A percentile compares a stretch with the other conserved stretches of the same genome.
phyloP scores from a whole-genome alignment of 768 basidiomycete species.

The Russula compacta region DNA sequence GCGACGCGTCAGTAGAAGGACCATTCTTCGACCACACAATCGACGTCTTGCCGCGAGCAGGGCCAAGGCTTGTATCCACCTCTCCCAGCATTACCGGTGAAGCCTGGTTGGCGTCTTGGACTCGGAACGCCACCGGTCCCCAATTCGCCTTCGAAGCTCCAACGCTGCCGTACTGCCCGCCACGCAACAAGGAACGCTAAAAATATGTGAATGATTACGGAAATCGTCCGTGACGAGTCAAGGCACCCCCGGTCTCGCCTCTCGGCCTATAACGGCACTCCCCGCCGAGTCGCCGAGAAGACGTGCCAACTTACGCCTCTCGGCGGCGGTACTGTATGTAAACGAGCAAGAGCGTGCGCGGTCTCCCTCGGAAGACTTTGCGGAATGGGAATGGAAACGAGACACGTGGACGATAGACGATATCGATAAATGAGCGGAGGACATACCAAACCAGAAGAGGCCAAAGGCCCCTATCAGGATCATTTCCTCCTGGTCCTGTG shows the following conservation, averaged over 20 bases:
- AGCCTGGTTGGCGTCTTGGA: slow-evolving; percentile 17
- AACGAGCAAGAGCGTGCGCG: too few relatives aligned
- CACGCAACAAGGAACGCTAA: slow-evolving; percentile 37
- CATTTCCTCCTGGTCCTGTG: slow-evolving; percentile 65
- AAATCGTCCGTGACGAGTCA: too few relatives aligned
- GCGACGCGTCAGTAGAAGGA: slow-evolving; percentile 32
- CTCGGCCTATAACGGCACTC: neutral
- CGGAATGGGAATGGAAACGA: neutral
- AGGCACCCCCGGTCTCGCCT: too few relatives aligned
- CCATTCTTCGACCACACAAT: slow-evolving; percentile 69
- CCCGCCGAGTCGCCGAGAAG: neutral
- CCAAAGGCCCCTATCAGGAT: slow-evolving; percentile 63
- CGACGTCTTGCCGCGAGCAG: slow-evolving; percentile 47
- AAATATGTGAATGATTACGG: neutral
- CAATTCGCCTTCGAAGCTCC: slow-evolving; percentile 5
- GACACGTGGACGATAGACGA: too few relatives aligned
- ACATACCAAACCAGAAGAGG: slow-evolving; percentile 68
- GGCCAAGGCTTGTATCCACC: slow-evolving; percentile 28
- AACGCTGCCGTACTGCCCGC: slow-evolving; percentile 27
- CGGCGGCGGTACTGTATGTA: neutral
- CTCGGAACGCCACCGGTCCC: slow-evolving; percentile 19
- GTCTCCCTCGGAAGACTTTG: neutral
- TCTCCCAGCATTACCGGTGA: slow-evolving; percentile 1
- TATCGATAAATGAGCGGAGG: neutral
- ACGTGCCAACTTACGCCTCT: neutral